Evolutionary conservation across 345 rosid genomes (phyloP), one percentile per base, ranked within the genome.

Genomic region (Schrenkiella parvula): DNA sequence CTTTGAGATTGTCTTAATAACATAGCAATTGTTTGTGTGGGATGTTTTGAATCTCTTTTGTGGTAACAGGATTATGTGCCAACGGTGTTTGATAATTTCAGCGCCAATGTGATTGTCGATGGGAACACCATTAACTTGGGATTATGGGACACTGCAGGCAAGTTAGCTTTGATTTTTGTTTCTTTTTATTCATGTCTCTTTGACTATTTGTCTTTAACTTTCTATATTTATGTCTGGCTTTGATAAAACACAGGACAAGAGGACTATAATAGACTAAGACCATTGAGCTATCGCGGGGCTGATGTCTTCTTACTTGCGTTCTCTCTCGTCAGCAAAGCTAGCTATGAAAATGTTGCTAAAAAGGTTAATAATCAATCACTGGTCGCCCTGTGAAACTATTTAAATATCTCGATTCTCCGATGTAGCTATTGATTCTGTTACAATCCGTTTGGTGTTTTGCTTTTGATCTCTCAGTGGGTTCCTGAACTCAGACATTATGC

Each of bases 401-500:
- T 1, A 3, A n/a, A 0, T 29, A 14, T 50, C 46, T 66, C 54
- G 10, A 1, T 11, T 22, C 32, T 60, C 13, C 22, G n/a, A 25
- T 41, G 6, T 37, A 15, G 15, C 19, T 50, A 35, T 14, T 54
- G 7, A 26, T 53, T 72, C 68, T 78, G 76, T 76, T 77, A 26
- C 22, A 44, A 21, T 67, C 48, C 2, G 6, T 44, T 58, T 70
- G 44, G 31, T 56, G 23, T 34, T 60, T 52, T 70, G 2, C 42
- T 72, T 75, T 66, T 18, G 60, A 15, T 74, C 64, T 37, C 62
- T n/a, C 79, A 91, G 97, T 91, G 97, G 97, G 84, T 91, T 85
- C 97, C 97, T 67, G 97, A 91, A 68, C 81, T 91, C 80, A 84
- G 89, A 85, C 95, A 89, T 71, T 91, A 89, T 82, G 91, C 96